Percentiles rank a stretch among this genome's conserved stretches.
These are phyloP conservation scores for Diversispora epigaea DNA, from an alignment of 192 early-diverging fungal genomes.

Conservation along the genomic window DNA sequence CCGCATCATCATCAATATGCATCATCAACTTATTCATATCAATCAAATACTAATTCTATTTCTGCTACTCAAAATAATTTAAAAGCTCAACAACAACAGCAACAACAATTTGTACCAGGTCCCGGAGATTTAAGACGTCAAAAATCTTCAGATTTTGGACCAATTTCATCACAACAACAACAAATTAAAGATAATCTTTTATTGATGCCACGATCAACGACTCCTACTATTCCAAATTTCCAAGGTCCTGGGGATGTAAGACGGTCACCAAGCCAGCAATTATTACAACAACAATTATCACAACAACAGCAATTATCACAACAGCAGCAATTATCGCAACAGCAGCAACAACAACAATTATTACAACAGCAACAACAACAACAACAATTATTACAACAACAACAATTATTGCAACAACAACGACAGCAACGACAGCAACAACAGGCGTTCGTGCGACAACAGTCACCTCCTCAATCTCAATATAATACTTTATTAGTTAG, in stretches of 20 bases:
- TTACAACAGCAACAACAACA: no score
- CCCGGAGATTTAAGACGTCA: slow-evolving; percentile 20
- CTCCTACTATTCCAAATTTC: background rate
- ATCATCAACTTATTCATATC: no score
- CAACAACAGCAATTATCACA: background rate
- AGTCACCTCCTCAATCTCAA: no score
- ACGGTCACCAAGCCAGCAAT: background rate
- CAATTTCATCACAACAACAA: slow-evolving; percentile 1
- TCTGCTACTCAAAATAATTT: background rate
- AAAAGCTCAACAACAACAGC: slow-evolving; percentile 16
- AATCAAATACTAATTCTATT: no score
- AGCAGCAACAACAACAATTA: no score
- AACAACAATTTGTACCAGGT: background rate
- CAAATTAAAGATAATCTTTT: no score
- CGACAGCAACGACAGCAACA: no score
- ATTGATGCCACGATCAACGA: no score
- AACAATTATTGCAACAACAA: background rate
- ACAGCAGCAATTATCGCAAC: background rate
- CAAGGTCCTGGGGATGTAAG: slow-evolving; percentile 22
- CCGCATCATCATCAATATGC: no score
- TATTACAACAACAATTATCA: slow-evolving; percentile 7
- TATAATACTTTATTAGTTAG: no score
- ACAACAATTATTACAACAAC: slow-evolving; percentile 9
- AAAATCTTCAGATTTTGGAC: background rate
- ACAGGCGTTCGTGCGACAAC: no score